phyloP scores from a whole-genome alignment of 352 stramenopile genomes.

The Phytopythium kandeliae region DNA sequence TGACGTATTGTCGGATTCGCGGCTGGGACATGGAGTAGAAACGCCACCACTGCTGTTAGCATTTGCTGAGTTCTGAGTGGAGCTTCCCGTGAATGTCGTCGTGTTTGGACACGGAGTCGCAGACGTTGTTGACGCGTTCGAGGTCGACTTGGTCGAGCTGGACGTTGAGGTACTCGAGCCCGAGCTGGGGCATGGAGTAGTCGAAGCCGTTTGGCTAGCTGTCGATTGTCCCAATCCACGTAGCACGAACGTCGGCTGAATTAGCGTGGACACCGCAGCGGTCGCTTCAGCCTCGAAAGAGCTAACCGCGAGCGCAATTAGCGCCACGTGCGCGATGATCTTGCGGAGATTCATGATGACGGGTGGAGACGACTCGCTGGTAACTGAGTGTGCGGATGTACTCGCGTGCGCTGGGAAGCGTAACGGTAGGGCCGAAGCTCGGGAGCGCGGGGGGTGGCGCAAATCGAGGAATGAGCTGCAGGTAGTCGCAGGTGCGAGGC shows the following conservation, averaged over 20 bases:
- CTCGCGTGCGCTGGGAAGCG: background rate
- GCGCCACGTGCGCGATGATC: background rate
- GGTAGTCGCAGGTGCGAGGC: too few relatives aligned
- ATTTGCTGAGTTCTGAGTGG: background rate
- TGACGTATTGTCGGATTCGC: too few relatives aligned
- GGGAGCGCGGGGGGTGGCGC: too few relatives aligned
- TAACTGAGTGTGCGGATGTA: too few relatives aligned
- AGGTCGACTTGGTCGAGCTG: background rate
- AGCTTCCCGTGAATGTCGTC: background rate
- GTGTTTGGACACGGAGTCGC: background rate
- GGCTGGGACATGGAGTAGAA: background rate
- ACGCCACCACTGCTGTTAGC: background rate
- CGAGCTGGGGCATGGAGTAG: background rate
- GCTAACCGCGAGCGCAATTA: background rate
- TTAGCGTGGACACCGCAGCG: background rate
- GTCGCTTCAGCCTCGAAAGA: background rate
- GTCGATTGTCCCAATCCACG: background rate
- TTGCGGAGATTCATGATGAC: background rate
- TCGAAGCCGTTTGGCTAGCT: background rate
- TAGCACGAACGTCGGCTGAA: background rate
- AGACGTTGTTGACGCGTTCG: background rate
- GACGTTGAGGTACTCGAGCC: background rate
- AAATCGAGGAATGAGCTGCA: background rate
- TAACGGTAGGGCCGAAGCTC: background rate
- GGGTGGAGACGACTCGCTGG: too few relatives aligned